Percentiles rank a stretch among this genome's conserved stretches.
Evolutionary conservation across 1,139 yeast genomes (phyloP).

Genomic region (Saccharomyces pastorianus): DNA sequence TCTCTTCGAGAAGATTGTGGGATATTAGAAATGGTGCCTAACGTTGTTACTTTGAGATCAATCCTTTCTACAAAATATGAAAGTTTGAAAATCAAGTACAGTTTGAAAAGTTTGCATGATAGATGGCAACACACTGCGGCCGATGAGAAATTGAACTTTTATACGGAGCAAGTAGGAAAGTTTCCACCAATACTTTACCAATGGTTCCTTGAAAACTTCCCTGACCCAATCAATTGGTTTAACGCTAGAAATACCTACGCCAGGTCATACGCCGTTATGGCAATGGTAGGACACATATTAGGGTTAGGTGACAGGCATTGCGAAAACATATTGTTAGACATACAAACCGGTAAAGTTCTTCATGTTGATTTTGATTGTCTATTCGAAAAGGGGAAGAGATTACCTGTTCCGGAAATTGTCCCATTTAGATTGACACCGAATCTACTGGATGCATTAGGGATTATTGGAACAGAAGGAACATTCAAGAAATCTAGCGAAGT

Average conservation of each 20-base stretch:
- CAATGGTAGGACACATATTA: conserved; percentile 86
- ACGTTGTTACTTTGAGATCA: conserved; percentile 72
- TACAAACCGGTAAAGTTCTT: conserved; percentile 66
- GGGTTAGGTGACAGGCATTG: conserved; percentile 96
- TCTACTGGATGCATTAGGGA: conserved; percentile 86
- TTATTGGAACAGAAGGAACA: conserved; percentile 83
- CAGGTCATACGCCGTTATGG: conserved; percentile 89
- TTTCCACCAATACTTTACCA: conserved; percentile 73
- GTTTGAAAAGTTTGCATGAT: conserved; percentile 22
- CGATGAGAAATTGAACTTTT: conserved; percentile 28
- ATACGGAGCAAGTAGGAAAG: conserved; percentile 30
- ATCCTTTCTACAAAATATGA: conserved; percentile 44
- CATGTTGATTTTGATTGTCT: conserved; percentile 97
- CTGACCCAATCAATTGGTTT: conserved; percentile 88
- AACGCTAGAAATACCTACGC: conserved; percentile 66
- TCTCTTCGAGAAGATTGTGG: conserved; percentile 86
- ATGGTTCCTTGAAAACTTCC: conserved; percentile 84
- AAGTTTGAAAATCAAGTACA: conserved; percentile 33
- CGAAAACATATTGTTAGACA: conserved; percentile 74
- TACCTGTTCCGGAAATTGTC: conserved; percentile 72
- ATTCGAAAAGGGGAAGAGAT: conserved; percentile 60
- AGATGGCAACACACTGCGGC: conserved; percentile 24
- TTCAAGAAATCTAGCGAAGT: conserved; percentile 84
- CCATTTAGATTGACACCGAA: conserved; percentile 89
- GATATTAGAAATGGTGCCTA: conserved; percentile 85